These are phyloP conservation scores for Trichoderma gamsii DNA, from an alignment of 495 filamentous ascomycete genomes.

Conservation along the genomic window DNA sequence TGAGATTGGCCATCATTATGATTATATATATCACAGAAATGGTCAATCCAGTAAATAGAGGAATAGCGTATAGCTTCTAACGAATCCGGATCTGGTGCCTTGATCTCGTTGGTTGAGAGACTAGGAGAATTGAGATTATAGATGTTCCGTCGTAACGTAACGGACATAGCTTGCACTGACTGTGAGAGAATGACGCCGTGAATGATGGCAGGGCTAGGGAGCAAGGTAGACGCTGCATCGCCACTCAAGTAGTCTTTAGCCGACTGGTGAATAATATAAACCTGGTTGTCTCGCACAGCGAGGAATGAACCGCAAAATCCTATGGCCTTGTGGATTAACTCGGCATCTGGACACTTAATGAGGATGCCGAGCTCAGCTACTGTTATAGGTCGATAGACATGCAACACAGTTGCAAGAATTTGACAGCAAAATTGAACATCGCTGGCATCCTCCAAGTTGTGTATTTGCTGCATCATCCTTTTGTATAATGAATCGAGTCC, in stretches of 20 bases:
- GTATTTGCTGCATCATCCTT: background rate
- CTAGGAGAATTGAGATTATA: background rate
- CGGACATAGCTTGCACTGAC: background rate
- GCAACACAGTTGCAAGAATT: background rate
- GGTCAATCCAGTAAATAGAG: slow-evolving; percentile 36
- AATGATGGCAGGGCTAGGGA: background rate
- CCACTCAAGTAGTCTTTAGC: background rate
- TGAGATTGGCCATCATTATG: background rate
- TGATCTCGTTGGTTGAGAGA: background rate
- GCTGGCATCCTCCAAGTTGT: background rate
- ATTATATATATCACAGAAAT: slow-evolving; percentile 23
- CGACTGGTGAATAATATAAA: background rate
- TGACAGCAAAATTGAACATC: background rate
- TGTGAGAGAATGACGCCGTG: background rate
- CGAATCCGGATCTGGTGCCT: slow-evolving; percentile 27
- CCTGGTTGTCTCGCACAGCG: background rate
- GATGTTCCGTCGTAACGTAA: background rate
- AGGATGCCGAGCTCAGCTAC: background rate
- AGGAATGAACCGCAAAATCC: background rate
- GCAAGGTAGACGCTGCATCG: background rate
- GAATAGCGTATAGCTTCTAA: slow-evolving; percentile 30
- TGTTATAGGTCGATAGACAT: background rate
- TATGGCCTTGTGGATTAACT: background rate
- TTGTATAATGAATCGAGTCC: background rate
- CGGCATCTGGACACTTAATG: background rate